Evolutionary conservation across 495 filamentous ascomycete genomes (phyloP).

Genomic region (Xylaria flabelliformis): DNA sequence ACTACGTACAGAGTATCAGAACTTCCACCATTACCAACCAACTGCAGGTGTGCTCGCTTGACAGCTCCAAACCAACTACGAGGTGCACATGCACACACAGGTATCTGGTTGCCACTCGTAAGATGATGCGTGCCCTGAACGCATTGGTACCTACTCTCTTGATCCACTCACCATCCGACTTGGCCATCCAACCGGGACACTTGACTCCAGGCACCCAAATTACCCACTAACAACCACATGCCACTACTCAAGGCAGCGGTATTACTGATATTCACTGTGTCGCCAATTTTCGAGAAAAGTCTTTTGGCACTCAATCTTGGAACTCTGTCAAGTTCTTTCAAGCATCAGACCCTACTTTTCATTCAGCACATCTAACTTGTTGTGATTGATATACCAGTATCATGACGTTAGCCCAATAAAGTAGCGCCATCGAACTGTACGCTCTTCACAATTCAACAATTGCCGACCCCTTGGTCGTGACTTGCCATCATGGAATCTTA

Average conservation of each 20-base stretch:
- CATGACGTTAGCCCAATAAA: slow-evolving; percentile 5
- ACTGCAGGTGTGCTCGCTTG: background rate
- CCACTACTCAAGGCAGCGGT: slow-evolving; percentile 26
- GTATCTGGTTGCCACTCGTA: background rate
- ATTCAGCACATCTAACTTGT: background rate
- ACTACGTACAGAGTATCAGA: background rate
- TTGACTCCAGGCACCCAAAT: slow-evolving; percentile 25
- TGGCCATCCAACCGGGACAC: background rate
- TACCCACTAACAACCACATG: slow-evolving; percentile 14
- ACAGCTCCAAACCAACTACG: background rate
- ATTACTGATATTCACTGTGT: slow-evolving; percentile 11
- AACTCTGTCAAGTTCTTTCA: background rate
- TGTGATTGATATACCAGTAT: background rate
- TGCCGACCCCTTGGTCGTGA: background rate
- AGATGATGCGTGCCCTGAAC: background rate
- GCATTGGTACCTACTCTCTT: background rate
- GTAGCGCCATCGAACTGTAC: background rate
- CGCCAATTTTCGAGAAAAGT: background rate
- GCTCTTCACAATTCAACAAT: too few species aligned
- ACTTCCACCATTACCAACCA: background rate
- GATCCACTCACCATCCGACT: slow-evolving; percentile 13
- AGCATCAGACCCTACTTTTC: background rate
- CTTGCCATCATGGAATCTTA: slow-evolving; percentile 53
- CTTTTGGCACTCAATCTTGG: background rate
- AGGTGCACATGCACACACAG: background rate